These are phyloP conservation scores for Diaporthe nobilis DNA, from an alignment of 2,329 filamentous ascomycete genomes.

Conservation along the genomic window DNA sequence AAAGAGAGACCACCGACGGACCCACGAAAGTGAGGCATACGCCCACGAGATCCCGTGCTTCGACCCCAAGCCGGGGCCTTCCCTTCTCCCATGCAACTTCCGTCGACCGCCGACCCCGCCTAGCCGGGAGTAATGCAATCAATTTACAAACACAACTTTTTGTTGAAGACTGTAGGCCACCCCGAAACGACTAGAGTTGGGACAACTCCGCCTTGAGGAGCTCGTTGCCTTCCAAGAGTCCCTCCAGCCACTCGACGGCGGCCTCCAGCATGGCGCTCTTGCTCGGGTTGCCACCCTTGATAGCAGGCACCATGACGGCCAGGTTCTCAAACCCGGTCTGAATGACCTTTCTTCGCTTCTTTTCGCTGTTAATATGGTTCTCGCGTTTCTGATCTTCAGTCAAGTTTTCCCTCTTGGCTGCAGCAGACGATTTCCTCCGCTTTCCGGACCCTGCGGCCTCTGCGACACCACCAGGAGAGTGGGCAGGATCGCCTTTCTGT, in stretches of 20 bases:
- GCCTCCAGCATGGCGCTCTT: slow-evolving; percentile 85
- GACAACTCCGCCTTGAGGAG: slow-evolving; percentile 66
- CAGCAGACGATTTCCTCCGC: slow-evolving; percentile 64
- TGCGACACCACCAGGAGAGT: slow-evolving; percentile 52
- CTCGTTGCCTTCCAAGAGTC: slow-evolving; percentile 78
- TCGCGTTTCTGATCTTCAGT: slow-evolving; percentile 85
- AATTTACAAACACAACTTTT: slow-evolving; percentile 4
- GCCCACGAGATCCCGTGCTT: neutral
- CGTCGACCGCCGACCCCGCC: neutral
- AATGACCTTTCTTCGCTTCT: slow-evolving; percentile 86
- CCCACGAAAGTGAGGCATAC: neutral
- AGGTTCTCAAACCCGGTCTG: slow-evolving; percentile 87
- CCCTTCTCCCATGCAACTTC: slow-evolving; percentile 6
- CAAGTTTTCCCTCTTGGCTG: slow-evolving; percentile 78
- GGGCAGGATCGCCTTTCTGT: slow-evolving; percentile 58
- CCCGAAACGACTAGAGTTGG: neutral
- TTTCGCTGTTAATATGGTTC: slow-evolving; percentile 90
- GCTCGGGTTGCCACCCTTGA: slow-evolving; percentile 82
- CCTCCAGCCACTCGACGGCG: slow-evolving; percentile 83
- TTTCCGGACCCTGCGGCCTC: slow-evolving; percentile 54
- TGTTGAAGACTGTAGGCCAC: neutral
- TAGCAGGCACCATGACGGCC: slow-evolving; percentile 80
- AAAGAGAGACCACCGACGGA: neutral
- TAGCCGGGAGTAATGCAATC: neutral
- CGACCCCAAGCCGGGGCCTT: neutral